Base-by-base conservation (phyloP, 2,329 filamentous ascomycete genomes). In the Fusarium nurragi region DNA sequence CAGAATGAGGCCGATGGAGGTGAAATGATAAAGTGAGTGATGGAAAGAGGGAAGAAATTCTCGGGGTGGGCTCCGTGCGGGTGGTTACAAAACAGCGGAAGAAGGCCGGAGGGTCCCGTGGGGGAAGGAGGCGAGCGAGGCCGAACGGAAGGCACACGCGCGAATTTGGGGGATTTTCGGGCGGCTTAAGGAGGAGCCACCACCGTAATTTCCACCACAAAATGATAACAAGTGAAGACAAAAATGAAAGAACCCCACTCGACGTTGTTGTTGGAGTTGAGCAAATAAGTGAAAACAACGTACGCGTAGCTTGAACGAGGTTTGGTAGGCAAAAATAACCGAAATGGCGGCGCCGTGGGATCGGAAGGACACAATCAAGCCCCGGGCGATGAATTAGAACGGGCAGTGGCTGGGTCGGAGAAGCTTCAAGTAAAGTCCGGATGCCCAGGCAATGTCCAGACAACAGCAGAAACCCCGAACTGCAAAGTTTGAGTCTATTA, bases 61-160 rank as follows among this genome's bases (percentile, higher is more conserved):
- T 69, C 65, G 65, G 59, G 49, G 53, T 61, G 40, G 63, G 36
- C 48, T 67, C 60, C 49, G 58, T 68, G 54, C 48, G 32, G 32
- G 32, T 34, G 32, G 32, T 34, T 8, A 16, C 43, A 54, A 64
- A 53, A 59, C 62, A 54, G 55, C 65, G 65, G 65, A 53, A 64
- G 61, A 64, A 43, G 61, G 46, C 65, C 65, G 65, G 65, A 68
- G 65, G 65, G 54, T 56, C 52, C 57, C 58, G 65, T 56, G 45
- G 54, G 54, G 58, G 48, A 47, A 62, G 58, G 39, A 57, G 50
- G 54, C 49, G 60, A 58, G 50, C 53, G 47, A 68, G 61, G 58
- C 65, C 57, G 65, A 65, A 59, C 65, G 64, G 65, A 68, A 68
- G 65, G 56, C 44, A 49, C 51, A 43, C 63, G 60, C 64, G 52